phyloP scores from a whole-genome alignment of 805 yeast genomes.

The Helenozyma rhizophorensis region DNA sequence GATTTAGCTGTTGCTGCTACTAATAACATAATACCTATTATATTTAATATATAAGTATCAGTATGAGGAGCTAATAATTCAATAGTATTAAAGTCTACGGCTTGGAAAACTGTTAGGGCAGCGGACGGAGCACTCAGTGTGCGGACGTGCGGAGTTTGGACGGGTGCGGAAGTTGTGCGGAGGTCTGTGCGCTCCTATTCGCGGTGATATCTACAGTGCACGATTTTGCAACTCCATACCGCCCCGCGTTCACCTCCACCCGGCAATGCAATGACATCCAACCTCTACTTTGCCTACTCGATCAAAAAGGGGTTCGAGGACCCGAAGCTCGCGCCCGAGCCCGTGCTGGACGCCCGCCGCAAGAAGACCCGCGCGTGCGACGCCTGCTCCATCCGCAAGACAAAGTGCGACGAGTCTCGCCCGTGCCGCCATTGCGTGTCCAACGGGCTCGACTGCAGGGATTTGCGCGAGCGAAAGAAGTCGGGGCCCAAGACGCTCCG shows the following conservation, averaged over 20 bases:
- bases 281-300: conserved; percentile 14
- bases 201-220: no score
- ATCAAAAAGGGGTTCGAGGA: conserved; percentile 5
- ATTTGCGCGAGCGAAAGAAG: conserved; percentile 33
- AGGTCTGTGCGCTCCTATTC: not conserved
- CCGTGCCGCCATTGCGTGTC: conserved; percentile 39
- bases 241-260: no score
- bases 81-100: conserved; percentile 2
- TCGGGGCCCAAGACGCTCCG: conserved; percentile 39
- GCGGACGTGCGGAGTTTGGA: not conserved
- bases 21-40: conserved; percentile 1
- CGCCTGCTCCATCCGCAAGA: conserved; percentile 39
- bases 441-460: conserved; percentile 34
- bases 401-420: conserved; percentile 33
- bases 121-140: no score
- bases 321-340: conserved; percentile 5
- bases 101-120: not conserved
- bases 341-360: conserved; percentile 16
- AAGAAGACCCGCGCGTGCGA: conserved; percentile 36
- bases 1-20: conserved; percentile 2
- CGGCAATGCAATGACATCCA: conserved; percentile 6
- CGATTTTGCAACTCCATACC: no score
- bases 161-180: not conserved
- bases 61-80: conserved; percentile 2
- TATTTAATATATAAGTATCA: not conserved